These are phyloP conservation scores for Podaxis mareebaensis DNA, from an alignment of 768 basidiomycete genomes.

Conservation along the genomic window DNA sequence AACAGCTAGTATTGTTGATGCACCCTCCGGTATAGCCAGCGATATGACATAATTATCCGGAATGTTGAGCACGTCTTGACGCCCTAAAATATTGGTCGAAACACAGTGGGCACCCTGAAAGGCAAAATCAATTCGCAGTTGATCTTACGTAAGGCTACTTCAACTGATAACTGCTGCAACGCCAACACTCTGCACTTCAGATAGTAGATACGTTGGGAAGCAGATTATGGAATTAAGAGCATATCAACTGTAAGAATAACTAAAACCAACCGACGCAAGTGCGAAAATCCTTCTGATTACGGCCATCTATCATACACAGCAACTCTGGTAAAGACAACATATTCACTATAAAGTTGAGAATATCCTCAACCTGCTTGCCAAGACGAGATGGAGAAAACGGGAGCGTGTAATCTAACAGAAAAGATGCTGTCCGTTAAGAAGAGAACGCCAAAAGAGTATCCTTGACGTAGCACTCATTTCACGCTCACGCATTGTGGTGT, in stretches of 20 bases:
- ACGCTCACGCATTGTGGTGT: neutral
- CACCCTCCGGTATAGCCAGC: neutral
- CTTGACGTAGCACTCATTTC: neutral
- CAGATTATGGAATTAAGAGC: neutral
- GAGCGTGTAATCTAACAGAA: constrained; percentile 4
- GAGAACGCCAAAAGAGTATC: neutral
- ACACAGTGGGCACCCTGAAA: neutral
- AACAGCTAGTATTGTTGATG: neutral
- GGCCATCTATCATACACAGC: neutral
- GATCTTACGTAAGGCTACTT: too few relatives aligned
- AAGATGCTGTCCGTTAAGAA: neutral
- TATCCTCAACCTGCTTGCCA: neutral
- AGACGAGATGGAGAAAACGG: neutral
- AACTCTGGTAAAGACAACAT: neutral
- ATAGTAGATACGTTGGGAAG: too few relatives aligned
- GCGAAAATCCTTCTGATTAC: neutral
- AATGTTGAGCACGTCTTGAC: neutral
- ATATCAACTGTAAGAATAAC: neutral
- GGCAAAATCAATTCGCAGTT: neutral
- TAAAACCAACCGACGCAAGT: neutral
- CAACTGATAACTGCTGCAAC: too few relatives aligned
- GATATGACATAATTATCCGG: neutral
- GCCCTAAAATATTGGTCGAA: neutral
- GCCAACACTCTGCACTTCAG: too few relatives aligned
- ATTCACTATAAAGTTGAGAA: neutral